Conservation (phyloP, 148 eudicot species). For the Linanthus parryae region DNA sequence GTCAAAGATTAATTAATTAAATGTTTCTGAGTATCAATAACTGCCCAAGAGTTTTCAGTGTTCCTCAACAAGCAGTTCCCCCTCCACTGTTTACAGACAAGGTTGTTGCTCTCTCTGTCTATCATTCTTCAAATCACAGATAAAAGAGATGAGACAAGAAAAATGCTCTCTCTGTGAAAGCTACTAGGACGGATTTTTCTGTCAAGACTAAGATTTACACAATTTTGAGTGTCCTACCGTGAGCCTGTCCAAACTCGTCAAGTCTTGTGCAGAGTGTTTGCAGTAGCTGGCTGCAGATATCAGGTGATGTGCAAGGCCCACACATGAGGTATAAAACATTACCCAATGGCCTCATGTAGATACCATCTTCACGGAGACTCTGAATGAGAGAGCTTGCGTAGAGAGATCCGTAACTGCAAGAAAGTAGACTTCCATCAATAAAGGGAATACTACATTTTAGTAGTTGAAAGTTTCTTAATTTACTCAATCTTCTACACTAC, state of each 20-base stretch:
- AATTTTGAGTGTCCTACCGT: conserved; percentile 14
- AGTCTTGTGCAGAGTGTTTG: conserved; percentile 44
- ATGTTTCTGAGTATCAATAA: too few relatives aligned
- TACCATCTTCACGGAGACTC: conserved; percentile 72
- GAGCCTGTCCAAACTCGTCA: conserved; percentile 48
- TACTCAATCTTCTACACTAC: background rate
- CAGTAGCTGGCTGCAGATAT: conserved; percentile 41
- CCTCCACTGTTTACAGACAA: too few relatives aligned
- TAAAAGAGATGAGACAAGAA: too few relatives aligned
- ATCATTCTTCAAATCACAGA: too few relatives aligned
- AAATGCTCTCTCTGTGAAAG: background rate
- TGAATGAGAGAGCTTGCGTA: conserved; percentile 55
- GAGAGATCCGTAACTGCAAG: conserved; percentile 68
- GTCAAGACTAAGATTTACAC: background rate
- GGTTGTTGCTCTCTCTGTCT: too few relatives aligned
- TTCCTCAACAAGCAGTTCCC: too few relatives aligned
- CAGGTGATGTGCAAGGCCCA: conserved; percentile 75
- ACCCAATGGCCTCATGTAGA: conserved; percentile 81
- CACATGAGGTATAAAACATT: conserved; percentile 94
- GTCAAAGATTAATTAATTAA: too few relatives aligned
- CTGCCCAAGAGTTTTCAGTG: too few relatives aligned
- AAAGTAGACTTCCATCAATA: too few relatives aligned
- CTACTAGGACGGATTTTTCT: background rate
- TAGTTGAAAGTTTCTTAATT: too few relatives aligned
- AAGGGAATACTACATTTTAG: too few relatives aligned